phyloP scores from a whole-genome alignment of 2,329 filamentous ascomycete species.

The Exophiala sp. region DNA sequence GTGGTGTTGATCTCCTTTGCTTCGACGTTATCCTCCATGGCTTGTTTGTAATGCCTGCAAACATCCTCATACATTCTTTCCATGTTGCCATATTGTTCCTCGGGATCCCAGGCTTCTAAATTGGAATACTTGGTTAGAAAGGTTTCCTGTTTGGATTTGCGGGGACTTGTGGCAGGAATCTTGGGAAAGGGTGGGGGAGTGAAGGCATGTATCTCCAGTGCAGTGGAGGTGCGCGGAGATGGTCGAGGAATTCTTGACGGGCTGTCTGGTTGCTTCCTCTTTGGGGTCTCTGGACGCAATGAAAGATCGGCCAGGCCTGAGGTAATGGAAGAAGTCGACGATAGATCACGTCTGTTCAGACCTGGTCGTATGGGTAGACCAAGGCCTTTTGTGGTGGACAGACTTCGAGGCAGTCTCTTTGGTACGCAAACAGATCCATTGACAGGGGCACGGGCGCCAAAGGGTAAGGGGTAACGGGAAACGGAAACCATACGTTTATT shows the following conservation, averaged over 20 bases:
- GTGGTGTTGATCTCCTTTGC: slow-evolving; percentile 69
- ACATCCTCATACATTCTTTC: slow-evolving; percentile 67
- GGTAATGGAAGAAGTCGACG: slow-evolving; percentile 13
- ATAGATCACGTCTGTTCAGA: slow-evolving; percentile 1
- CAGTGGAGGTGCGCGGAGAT: slow-evolving; percentile 29
- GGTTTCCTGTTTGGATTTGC: slow-evolving; percentile 38
- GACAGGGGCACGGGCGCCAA: slow-evolving; percentile 15
- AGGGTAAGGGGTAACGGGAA: slow-evolving; percentile 31
- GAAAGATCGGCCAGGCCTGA: slow-evolving; percentile 30
- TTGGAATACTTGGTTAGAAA: slow-evolving; percentile 73
- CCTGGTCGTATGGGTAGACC: background rate
- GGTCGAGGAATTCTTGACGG: slow-evolving; percentile 25
- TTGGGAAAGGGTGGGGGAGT: slow-evolving; percentile 33
- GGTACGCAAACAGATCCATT: slow-evolving; percentile 11
- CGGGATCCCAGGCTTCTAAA: slow-evolving; percentile 71
- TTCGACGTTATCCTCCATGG: slow-evolving; percentile 60
- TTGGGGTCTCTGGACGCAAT: slow-evolving; percentile 12
- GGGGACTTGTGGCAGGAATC: slow-evolving; percentile 29
- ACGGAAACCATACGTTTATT: slow-evolving; percentile 49
- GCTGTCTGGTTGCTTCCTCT: slow-evolving; percentile 14
- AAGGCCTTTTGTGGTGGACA: slow-evolving; percentile 5
- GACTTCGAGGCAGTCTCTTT: slow-evolving; percentile 17
- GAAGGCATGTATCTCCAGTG: slow-evolving; percentile 34
- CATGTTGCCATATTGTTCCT: slow-evolving; percentile 68
- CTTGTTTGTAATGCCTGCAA: slow-evolving; percentile 64